A percentile compares a stretch with the other conserved stretches of the same genome.
Evolutionary conservation across 805 yeast species (phyloP).

Genomic region (Starmera dryadoides): DNA sequence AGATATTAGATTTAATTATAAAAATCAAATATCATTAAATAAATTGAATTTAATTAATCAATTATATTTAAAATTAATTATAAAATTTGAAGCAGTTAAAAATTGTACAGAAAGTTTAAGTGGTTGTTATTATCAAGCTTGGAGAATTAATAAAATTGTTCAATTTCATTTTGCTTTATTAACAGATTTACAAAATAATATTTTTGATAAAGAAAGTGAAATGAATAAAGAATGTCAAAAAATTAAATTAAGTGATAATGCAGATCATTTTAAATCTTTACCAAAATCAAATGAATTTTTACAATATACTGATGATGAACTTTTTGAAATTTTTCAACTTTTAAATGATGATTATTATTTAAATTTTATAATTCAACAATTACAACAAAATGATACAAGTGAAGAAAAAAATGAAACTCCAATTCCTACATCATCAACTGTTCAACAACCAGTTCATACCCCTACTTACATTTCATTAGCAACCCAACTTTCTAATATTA

Average conservation of each 20-base stretch:
- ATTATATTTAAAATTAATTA: constrained; percentile 16
- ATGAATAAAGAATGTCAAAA: constrained; percentile 14
- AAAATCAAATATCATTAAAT: not conserved
- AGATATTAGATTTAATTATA: constrained; percentile 19
- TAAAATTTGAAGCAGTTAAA: constrained; percentile 23
- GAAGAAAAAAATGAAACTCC: too few relatives aligned
- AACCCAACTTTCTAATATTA: too few relatives aligned
- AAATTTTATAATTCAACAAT: not conserved
- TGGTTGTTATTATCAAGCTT: constrained; percentile 53
- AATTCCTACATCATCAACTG: not conserved
- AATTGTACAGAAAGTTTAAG: constrained; percentile 36
- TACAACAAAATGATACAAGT: not conserved
- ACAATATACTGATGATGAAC: constrained; percentile 12
- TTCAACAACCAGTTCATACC: not conserved
- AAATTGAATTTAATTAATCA: constrained; percentile 6
- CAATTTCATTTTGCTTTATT: constrained; percentile 31
- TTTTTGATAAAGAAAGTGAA: constrained; percentile 18
- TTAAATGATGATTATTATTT: constrained; percentile 1
- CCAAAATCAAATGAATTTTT: constrained; percentile 19
- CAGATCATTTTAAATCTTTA: constrained; percentile 13
- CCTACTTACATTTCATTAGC: too few relatives aligned
- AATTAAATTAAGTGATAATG: constrained; percentile 1
- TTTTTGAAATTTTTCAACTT: constrained; percentile 12
- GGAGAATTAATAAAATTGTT: constrained; percentile 53
- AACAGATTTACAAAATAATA: constrained; percentile 20